Evolutionary conservation across 257 asterid species (phyloP).

Genomic region (Cinchona pubescens): DNA sequence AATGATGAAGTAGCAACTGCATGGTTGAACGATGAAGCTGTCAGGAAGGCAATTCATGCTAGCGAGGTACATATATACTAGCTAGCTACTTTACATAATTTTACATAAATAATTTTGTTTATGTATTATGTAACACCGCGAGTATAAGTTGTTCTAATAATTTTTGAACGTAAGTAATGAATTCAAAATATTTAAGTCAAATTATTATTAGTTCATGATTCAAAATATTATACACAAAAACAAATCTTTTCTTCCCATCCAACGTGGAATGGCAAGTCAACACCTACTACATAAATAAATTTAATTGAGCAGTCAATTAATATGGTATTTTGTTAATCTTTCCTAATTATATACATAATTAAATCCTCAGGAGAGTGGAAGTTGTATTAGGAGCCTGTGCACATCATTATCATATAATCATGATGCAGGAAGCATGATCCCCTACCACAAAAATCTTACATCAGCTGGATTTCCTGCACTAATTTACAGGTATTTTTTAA

Average conservation of each 20-base stretch:
- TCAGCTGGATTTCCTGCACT: slow-evolving; percentile 46
- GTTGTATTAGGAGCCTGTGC: slow-evolving; percentile 51
- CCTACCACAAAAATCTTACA: slow-evolving; percentile 47
- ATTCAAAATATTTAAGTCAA: too few relatives aligned
- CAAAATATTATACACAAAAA: too few relatives aligned
- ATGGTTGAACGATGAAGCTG: slow-evolving; percentile 49
- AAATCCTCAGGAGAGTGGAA: slow-evolving; percentile 40
- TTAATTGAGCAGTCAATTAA: not conserved
- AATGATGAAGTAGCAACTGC: slow-evolving; percentile 41
- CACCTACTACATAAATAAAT: too few relatives aligned
- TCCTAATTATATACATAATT: not conserved
- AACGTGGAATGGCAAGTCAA: too few relatives aligned
- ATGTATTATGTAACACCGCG: too few relatives aligned
- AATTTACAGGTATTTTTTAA: slow-evolving; percentile 45
- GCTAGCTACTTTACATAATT: not conserved
- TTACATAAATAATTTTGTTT: too few relatives aligned
- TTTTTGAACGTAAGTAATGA: too few relatives aligned
- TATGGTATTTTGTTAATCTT: not conserved
- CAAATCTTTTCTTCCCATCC: too few relatives aligned
- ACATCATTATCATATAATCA: slow-evolving; percentile 17
- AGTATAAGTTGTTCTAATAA: too few relatives aligned
- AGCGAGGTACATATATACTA: slow-evolving; percentile 28
- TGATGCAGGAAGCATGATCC: slow-evolving; percentile 56
- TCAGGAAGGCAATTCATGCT: slow-evolving; percentile 52
- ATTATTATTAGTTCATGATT: too few relatives aligned